Base-by-base conservation (phyloP, 2,329 filamentous ascomycete genomes). In the Emmonsiellopsis sp. region DNA sequence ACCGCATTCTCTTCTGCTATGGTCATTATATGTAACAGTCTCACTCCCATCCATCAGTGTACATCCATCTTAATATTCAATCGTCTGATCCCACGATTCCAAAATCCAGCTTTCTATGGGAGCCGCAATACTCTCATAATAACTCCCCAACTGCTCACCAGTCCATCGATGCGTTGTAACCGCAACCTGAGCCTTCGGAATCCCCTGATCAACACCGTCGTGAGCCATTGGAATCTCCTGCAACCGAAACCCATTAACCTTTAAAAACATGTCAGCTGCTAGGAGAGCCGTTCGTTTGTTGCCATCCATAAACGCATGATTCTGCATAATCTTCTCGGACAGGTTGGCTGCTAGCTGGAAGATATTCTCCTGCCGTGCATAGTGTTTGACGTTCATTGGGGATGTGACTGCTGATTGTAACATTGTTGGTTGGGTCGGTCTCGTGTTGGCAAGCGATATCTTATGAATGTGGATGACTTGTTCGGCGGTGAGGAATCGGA, bases 251-350 rank as follows among this genome's bases (percentile, higher is more conserved):
- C 62, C 59, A 45, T 66, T 66, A 35, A 63, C 58, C 48, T 57
- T 61, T n/a, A n/a, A n/a, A n/a, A n/a, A n/a, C 20, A 63, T 62
- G 49, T 65, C 59, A 37, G 62, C 63, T 15, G 64, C 60, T 20
- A 64, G 46, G 41, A 66, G 57, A 11, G 62, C 62, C 43, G 59
- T 63, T 41, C 62, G 56, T 57, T 67, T 66, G 49, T 66, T 66
- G 43, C 63, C 62, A 54, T 65, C 62, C 44, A 58, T 54, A 55
- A 58, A 66, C 30, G 62, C 61, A 55, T 65, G 62, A 48, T 64
- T 66, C 52, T 65, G 62, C 53, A 65, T 63, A 43, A 65, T 63
- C 50, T 63, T 63, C 48, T 62, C 57, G 7, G 61, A 54, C 32
- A 64, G 58, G 46, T 54, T 59, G 51, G 58, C 61, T 54, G 63